Base-by-base conservation (phyloP, 257 asterid species). In the Solanum dulcamara region DNA sequence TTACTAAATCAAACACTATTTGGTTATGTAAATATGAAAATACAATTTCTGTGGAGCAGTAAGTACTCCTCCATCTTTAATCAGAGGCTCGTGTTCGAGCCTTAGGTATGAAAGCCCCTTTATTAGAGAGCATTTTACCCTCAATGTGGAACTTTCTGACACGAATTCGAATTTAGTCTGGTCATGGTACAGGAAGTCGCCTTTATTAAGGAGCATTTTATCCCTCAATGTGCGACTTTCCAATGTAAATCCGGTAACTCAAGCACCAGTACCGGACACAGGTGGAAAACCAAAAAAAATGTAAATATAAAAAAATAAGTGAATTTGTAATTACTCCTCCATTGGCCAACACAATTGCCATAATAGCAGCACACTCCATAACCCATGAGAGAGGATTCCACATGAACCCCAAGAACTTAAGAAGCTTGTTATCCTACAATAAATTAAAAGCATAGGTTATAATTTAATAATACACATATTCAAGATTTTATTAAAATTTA, bases 351-450 rank as follows among this genome's bases (percentile, higher is more conserved):
- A 53, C 93, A 85, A 96, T 94, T 85, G 98, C 97, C 99, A 96
- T 96, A 20, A 96, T 85, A 28, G 99, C 98, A 40, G 99, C 99
- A 85, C 18, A 51, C 48, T 96, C 99, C 99, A 96, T 96, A 85
- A 96, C 99, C 99, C 99, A 96, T 64, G 99, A 96, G 20, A 96
- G 97, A 86, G 98, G 99, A 89, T 94, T 96, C 99, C 99, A 96
- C 99, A 96, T 96, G 71, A 96, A 96, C 32, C 99, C 99, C 88
- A 96, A 87, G 90, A 94, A 94, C 89, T 91, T 94, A 81, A 93
- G 91, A 48, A 94, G 0, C 82, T 93, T 94, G 90, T 90, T 90
- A 48, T 95, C 98, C 90, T 88, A 81, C 64, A 59, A 38, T 44
- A 6, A 44, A 42, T 7, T 32, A 75, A n/a, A 74, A 71, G 2